A percentile compares a stretch with the other conserved stretches of the same genome.
Evolutionary conservation across 2,329 filamentous ascomycete species (phyloP).

Genomic region (Corinectria fuckeliana): DNA sequence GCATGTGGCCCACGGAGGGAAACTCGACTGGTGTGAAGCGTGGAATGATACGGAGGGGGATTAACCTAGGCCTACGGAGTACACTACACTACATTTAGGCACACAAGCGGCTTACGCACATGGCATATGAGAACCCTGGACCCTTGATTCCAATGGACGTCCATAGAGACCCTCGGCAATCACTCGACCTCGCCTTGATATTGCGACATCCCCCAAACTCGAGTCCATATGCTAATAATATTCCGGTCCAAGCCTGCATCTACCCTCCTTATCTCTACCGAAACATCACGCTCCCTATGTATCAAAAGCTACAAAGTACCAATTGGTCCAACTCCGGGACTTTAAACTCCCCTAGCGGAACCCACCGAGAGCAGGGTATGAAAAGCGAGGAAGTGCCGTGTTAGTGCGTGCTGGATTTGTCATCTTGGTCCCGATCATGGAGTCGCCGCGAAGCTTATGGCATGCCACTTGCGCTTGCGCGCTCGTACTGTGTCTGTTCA

Average conservation of each 20-base stretch:
- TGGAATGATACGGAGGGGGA: background rate
- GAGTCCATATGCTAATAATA: background rate
- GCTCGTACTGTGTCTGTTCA: background rate
- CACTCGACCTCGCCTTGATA: background rate
- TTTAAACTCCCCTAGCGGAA: background rate
- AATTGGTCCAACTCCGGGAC: background rate
- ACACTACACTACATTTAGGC: too few species aligned
- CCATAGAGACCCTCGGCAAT: background rate
- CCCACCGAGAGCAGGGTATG: background rate
- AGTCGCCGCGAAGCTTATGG: background rate
- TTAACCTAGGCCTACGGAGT: background rate
- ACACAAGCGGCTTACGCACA: background rate
- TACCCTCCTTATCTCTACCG: background rate
- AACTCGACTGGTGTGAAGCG: background rate
- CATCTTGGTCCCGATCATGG: background rate
- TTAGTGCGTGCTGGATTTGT: background rate
- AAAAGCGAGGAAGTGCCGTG: background rate
- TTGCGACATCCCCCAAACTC: slow-evolving; percentile 3
- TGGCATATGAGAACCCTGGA: background rate
- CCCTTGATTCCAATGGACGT: slow-evolving; percentile 9
- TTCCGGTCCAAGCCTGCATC: background rate
- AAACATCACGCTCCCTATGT: too few species aligned
- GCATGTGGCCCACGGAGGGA: slow-evolving; percentile 3
- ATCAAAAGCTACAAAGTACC: too few species aligned
- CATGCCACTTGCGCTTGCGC: background rate